These are phyloP conservation scores for Patellifolia procumbens DNA, from an alignment of 179 eudicot species.

Conservation along the genomic window DNA sequence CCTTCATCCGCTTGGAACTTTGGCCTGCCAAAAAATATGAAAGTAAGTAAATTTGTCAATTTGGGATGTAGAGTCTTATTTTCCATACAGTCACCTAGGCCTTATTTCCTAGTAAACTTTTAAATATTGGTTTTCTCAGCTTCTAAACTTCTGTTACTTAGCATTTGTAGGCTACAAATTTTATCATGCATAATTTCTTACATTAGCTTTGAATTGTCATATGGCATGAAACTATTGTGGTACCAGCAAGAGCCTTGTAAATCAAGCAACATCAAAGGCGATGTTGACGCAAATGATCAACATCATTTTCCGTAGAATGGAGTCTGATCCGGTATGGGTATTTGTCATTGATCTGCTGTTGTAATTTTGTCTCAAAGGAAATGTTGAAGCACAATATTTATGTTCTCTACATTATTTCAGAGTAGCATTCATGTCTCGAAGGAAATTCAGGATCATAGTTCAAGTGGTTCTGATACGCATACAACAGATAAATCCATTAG, in stretches of 20 bases:
- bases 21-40: neutral
- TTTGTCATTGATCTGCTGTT: slow-evolving; percentile 8
- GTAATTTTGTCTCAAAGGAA: slow-evolving; percentile 4
- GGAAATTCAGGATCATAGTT: slow-evolving; percentile 44
- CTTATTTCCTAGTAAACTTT: neutral
- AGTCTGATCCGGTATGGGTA: slow-evolving; percentile 69
- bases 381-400: slow-evolving; percentile 13
- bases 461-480: slow-evolving; percentile 41
- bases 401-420: slow-evolving; percentile 30
- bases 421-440: slow-evolving; percentile 32
- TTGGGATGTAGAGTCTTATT: neutral
- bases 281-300: slow-evolving; percentile 98
- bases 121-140: neutral
- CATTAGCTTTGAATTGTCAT: slow-evolving; percentile 15
- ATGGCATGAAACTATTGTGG: slow-evolving; percentile 27
- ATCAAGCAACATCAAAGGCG: slow-evolving; percentile 97
- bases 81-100: no score
- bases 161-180: slow-evolving; percentile 3
- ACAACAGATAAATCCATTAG: slow-evolving; percentile 40
- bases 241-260: slow-evolving; percentile 87
- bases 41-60: neutral
- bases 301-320: slow-evolving; percentile 91
- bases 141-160: neutral
- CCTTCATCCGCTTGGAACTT: neutral
- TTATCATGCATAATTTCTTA: neutral